A percentile compares a stretch with the other conserved stretches of the same genome.
phyloP scores from a whole-genome alignment of 2,329 filamentous ascomycete genomes.

The Metarhizium rileyi region DNA sequence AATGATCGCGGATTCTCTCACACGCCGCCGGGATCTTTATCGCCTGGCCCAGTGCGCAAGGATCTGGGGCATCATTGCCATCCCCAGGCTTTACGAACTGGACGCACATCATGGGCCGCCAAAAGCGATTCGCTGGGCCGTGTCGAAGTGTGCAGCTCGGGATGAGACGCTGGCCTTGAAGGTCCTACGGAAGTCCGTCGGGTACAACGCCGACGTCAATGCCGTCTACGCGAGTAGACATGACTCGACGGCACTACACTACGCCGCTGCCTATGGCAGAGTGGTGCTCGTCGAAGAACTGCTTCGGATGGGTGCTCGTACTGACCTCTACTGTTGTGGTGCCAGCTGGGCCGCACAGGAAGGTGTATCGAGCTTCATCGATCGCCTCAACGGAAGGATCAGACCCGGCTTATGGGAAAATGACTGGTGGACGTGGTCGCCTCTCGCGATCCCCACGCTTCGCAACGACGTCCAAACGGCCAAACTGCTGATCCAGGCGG shows the following conservation, averaged over 20 bases:
- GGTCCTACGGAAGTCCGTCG: background rate
- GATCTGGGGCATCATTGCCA: background rate
- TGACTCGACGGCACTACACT: conserved; percentile 2
- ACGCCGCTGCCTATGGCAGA: background rate
- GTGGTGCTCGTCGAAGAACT: background rate
- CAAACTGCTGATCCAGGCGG: background rate
- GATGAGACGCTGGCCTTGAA: background rate
- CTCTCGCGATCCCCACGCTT: conserved; percentile 1
- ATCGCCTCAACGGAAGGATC: background rate
- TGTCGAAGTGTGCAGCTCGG: background rate
- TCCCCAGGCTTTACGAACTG: background rate
- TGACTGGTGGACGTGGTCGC: background rate
- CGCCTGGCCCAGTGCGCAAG: background rate
- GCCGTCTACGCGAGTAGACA: background rate
- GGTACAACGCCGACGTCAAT: conserved; percentile 1
- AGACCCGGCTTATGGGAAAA: too few relatives aligned
- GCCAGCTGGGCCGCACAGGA: background rate
- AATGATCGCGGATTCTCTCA: background rate
- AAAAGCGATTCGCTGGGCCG: conserved; percentile 4
- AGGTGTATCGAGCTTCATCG: background rate
- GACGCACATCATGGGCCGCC: conserved; percentile 1
- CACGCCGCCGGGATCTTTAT: background rate
- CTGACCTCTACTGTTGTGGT: background rate
- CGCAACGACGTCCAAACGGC: background rate
- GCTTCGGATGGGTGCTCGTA: background rate